Evolutionary conservation across 2,329 filamentous ascomycete genomes (phyloP), one percentile per base, ranked within the genome.

Genomic region (Aspergillus ochraceus): DNA sequence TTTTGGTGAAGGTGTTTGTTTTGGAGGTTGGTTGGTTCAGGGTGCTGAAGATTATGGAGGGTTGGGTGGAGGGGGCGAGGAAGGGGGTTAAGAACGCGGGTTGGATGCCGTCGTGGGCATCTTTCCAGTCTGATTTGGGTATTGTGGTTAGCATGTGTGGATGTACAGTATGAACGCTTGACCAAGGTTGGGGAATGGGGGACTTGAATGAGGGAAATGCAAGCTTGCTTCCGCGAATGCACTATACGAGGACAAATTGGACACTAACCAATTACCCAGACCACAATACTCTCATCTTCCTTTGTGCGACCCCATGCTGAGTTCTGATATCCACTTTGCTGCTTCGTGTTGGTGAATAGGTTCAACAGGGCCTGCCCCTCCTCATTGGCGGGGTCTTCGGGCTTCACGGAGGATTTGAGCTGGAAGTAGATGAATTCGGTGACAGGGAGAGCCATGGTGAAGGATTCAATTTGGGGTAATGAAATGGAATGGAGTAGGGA

Each of bases 401-500:
- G 76, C 58, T 70, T 72, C 22, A 78, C 71, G 32, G 69, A 65
- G n/a, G 68, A 52, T 64, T 74, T 76, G 32, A 76, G 57, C 26
- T 71, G 71, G 68, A 78, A 73, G 59, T 70, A 74, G 58, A 77
- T 65, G 58, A 79, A 70, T 64, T 78, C 70, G 52, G 64, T 71
- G 64, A 73, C 66, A 54, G 19, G 45, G 45, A 49, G 60, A 10
- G 53, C 29, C 57, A 51, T 62, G 12, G 29, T 30, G 19, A 12
- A 52, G 58, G 36, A 6, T 42, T 42, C 17, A 2, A 14, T 6
- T n/a, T 42, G 36, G 11, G 6, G 5, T 9, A 6, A 8, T 42
- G 14, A 2, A n/a, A 17, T 17, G 8, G 17, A n/a, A 42, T n/a
- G 17, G 17, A n/a, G 5, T 17, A 36, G 10, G 11, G 12, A 36